Percentiles rank a stretch among this genome's conserved stretches.
Conservation (phyloP, 345 rosid species). For the Salix udensis region DNA sequence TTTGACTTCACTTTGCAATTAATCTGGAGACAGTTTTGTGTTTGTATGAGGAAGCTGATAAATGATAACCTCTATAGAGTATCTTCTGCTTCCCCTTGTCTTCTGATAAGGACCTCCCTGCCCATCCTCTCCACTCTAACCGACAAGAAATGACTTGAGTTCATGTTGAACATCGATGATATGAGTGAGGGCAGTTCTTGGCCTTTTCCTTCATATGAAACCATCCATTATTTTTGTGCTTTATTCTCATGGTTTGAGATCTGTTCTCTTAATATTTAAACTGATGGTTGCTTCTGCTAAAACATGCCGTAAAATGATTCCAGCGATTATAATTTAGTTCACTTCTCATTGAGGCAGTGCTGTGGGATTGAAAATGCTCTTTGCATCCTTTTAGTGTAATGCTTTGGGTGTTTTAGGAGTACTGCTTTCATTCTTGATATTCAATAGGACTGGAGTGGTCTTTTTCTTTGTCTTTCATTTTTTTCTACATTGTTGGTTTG, state of each 20-base stretch:
- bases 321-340: not conserved
- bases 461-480: not conserved
- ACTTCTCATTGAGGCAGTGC: not conserved
- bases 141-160: not conserved
- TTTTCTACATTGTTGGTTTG: not conserved
- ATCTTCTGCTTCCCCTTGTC: not conserved
- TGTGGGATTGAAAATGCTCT: not conserved
- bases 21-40: not conserved
- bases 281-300: too few relatives aligned
- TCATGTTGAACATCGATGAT: not conserved
- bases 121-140: not conserved
- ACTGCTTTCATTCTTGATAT: not conserved
- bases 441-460: not conserved
- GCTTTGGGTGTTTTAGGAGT: not conserved
- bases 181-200: not conserved
- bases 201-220: not conserved
- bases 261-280: not conserved
- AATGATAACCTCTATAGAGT: not conserved
- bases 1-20: not conserved
- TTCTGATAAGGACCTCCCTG: not conserved
- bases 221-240: not conserved
- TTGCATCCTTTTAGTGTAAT: not conserved
- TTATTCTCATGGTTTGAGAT: not conserved
- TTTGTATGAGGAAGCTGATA: not conserved
- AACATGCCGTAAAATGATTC: not conserved